Percentiles rank a stretch among this genome's conserved stretches.
These are phyloP conservation scores for Eimeria maxima DNA, from an alignment of 169 alveolate species.

Conservation along the genomic window DNA sequence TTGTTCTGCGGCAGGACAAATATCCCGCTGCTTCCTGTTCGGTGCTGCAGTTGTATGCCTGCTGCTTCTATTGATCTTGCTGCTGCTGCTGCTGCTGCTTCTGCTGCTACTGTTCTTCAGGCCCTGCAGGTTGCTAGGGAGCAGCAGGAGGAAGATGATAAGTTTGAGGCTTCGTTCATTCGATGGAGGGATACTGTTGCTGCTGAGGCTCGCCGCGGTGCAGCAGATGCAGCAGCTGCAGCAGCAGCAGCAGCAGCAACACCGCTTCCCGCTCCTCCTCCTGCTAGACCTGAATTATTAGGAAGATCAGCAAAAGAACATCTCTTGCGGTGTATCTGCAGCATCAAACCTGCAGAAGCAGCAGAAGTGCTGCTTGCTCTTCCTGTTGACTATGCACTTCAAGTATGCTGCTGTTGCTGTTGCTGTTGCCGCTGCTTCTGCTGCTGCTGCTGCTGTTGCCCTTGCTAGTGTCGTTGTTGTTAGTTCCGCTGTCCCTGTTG, in stretches of 20 bases:
- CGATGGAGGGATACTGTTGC: conserved; percentile 24
- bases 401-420: not conserved
- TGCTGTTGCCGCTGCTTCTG: conserved; percentile 22
- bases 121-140: too few relatives aligned
- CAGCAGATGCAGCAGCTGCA: not conserved
- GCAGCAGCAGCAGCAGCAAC: too few relatives aligned
- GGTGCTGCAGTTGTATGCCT: not conserved
- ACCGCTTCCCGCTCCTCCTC: conserved; percentile 21
- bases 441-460: not conserved
- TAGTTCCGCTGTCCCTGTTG: too few relatives aligned
- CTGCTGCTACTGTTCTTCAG: not conserved
- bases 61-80: not conserved
- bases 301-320: conserved; percentile 68
- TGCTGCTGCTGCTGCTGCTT: too few relatives aligned
- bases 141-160: conserved; percentile 3
- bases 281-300: conserved; percentile 28
- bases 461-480: too few relatives aligned
- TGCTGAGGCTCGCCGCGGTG: not conserved
- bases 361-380: conserved; percentile 77
- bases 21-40: too few relatives aligned
- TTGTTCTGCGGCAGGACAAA: too few relatives aligned
- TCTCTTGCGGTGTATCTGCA: conserved; percentile 34
- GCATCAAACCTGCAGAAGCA: not conserved
- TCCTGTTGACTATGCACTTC: conserved; percentile 58
- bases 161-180: conserved; percentile 4